These are phyloP conservation scores for Cymbopogon flexuosus DNA, from an alignment of 202 grass and related monocot species.

Conservation along the genomic window DNA sequence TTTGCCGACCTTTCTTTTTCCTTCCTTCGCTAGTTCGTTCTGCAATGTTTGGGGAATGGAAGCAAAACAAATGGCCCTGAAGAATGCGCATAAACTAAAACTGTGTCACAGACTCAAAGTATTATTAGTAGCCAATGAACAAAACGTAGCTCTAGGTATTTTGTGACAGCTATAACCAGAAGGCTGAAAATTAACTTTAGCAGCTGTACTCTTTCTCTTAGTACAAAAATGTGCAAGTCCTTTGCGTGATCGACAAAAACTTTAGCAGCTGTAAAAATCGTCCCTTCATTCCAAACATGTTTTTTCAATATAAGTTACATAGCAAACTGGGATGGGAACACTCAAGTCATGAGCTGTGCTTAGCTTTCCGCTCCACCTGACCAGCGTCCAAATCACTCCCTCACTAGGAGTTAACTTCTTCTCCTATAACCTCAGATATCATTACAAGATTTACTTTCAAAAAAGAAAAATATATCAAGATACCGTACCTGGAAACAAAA, in stretches of 20 bases:
- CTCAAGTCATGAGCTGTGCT: not conserved
- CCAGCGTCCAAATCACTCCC: not conserved
- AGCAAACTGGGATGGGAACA: not conserved
- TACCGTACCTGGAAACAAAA: too few relatives aligned
- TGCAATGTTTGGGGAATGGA: slow-evolving; percentile 11
- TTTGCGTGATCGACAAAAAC: too few relatives aligned
- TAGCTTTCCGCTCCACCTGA: not conserved
- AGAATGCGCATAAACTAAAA: not conserved
- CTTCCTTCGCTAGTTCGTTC: not conserved
- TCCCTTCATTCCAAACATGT: not conserved
- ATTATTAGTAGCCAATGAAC: not conserved
- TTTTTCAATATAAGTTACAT: not conserved
- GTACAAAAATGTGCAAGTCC: too few relatives aligned
- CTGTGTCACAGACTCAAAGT: not conserved
- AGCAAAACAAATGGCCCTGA: not conserved
- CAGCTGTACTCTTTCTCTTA: too few relatives aligned
- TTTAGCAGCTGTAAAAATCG: too few relatives aligned
- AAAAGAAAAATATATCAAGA: too few relatives aligned
- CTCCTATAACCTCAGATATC: too few relatives aligned
- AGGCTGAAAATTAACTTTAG: not conserved
- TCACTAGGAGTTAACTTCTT: not conserved
- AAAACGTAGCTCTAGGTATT: not conserved
- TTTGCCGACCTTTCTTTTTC: not conserved
- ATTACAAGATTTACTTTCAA: too few relatives aligned
- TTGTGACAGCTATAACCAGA: not conserved